Percentiles rank a stretch among this genome's conserved stretches.
phyloP scores from a whole-genome alignment of 1,139 yeast species.

The Kodamaea plutei region DNA sequence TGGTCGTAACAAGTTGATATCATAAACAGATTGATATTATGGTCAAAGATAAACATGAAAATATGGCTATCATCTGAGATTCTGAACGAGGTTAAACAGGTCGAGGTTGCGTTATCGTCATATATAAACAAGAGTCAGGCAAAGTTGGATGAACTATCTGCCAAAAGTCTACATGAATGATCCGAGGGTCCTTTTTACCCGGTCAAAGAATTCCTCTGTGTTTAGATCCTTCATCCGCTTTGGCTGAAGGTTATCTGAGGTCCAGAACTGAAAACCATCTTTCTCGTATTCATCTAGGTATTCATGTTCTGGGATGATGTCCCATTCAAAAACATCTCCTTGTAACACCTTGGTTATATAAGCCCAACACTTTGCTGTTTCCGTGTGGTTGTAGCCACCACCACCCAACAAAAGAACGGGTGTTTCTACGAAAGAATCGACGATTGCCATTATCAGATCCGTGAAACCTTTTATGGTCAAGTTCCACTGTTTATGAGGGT shows the following conservation, averaged over 20 bases:
- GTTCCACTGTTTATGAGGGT: conserved; percentile 66
- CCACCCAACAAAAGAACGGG: conserved; percentile 61
- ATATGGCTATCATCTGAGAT: too few relatives aligned
- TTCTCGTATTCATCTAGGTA: conserved; percentile 39
- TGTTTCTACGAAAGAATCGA: conserved; percentile 23
- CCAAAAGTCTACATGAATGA: too few relatives aligned
- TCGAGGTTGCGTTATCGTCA: too few relatives aligned
- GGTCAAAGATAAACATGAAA: too few relatives aligned
- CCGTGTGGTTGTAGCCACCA: conserved; percentile 68
- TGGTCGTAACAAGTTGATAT: too few relatives aligned
- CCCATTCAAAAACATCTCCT: conserved; percentile 21
- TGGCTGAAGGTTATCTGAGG: conserved; percentile 19
- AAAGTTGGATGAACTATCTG: too few relatives aligned
- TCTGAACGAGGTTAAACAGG: too few relatives aligned
- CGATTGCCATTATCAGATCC: conserved; percentile 26
- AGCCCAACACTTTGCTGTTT: conserved; percentile 65
- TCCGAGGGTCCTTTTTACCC: too few relatives aligned
- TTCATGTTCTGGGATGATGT: conserved; percentile 52
- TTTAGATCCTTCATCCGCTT: conserved; percentile 42
- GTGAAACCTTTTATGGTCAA: conserved; percentile 50
- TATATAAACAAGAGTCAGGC: too few relatives aligned
- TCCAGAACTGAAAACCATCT: conserved; percentile 54
- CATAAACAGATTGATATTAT: too few relatives aligned
- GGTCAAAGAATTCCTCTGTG: conserved; percentile 18
- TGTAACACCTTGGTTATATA: conserved; percentile 44